Percentiles rank a stretch among this genome's conserved stretches.
phyloP scores from a whole-genome alignment of 2,329 filamentous ascomycete genomes.

The Sarocladiaceae sp. region DNA sequence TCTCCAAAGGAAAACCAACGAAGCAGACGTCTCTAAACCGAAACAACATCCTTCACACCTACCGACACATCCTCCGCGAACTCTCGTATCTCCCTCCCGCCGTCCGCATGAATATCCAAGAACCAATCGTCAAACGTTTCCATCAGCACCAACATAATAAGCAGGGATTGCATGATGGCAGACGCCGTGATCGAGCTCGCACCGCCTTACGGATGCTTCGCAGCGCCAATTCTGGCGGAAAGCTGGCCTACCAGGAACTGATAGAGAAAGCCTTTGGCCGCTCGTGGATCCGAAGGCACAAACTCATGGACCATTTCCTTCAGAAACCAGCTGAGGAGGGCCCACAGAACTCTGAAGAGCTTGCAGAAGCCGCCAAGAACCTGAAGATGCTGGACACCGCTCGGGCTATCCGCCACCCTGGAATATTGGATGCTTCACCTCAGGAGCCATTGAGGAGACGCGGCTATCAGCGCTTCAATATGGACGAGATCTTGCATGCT shows the following conservation, averaged over 20 bases:
- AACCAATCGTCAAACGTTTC: conserved; percentile 33
- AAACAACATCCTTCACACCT: conserved; percentile 20
- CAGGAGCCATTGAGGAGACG: not conserved
- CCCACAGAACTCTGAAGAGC: conserved; percentile 32
- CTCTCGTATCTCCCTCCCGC: conserved; percentile 51
- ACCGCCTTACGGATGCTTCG: conserved; percentile 40
- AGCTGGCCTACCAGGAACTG: conserved; percentile 38
- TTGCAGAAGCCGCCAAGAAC: conserved; percentile 23
- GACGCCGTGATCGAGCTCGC: conserved; percentile 34
- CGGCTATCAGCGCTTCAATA: not conserved
- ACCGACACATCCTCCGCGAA: conserved; percentile 55
- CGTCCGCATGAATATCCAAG: conserved; percentile 21
- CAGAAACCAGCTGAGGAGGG: conserved; percentile 22
- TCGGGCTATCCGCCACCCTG: not conserved
- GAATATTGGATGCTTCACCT: not conserved
- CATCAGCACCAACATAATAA: conserved; percentile 30
- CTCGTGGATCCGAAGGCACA: conserved; percentile 41
- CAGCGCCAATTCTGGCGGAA: conserved; percentile 47
- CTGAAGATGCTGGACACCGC: not conserved
- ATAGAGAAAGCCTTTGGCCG: conserved; percentile 47
- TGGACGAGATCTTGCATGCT: not conserved
- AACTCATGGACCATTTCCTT: conserved; percentile 37
- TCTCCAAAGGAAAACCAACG: not conserved
- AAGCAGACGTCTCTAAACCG: not conserved
- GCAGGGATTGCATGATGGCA: conserved; percentile 20